These are phyloP conservation scores for Phylloporus sp. DNA, from an alignment of 768 basidiomycete genomes.

Conservation along the genomic window DNA sequence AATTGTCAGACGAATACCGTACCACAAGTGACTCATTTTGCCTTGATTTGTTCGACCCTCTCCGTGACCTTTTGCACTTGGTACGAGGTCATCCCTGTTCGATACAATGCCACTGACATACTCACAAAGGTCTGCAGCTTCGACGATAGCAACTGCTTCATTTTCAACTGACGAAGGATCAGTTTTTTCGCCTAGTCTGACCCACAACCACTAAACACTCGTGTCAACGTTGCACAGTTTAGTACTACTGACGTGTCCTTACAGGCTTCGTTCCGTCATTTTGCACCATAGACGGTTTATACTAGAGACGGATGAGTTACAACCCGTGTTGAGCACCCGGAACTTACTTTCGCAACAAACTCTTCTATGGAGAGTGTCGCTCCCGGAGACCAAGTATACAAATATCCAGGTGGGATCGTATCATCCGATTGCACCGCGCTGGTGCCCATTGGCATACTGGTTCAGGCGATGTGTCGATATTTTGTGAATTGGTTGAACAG, in stretches of 20 bases:
- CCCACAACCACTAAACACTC: conserved; percentile 64
- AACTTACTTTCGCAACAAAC: conserved; percentile 51
- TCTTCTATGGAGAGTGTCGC: conserved; percentile 44
- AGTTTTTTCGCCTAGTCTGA: conserved; percentile 20
- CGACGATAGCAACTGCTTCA: conserved; percentile 35
- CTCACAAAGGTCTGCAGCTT: conserved; percentile 45
- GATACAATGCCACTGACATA: conserved; percentile 1
- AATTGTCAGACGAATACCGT: neutral
- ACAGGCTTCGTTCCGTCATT: conserved; percentile 76
- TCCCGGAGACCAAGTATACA: conserved; percentile 49
- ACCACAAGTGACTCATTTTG: conserved; percentile 11
- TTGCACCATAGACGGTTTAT: conserved; percentile 73
- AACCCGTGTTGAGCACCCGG: neutral
- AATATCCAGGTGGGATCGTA: conserved; percentile 36
- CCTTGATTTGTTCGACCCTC: conserved; percentile 60
- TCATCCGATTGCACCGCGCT: conserved; percentile 34
- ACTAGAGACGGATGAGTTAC: conserved; percentile 37
- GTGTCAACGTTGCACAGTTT: neutral
- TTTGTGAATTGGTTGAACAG: neutral
- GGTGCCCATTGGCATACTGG: conserved; percentile 10
- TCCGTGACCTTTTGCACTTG: conserved; percentile 57
- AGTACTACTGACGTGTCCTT: conserved; percentile 17
- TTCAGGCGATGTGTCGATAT: neutral
- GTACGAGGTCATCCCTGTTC: neutral
- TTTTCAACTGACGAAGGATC: conserved; percentile 7